These are phyloP conservation scores for Glaciozyma martinii DNA, from an alignment of 768 basidiomycete genomes.

Conservation along the genomic window DNA sequence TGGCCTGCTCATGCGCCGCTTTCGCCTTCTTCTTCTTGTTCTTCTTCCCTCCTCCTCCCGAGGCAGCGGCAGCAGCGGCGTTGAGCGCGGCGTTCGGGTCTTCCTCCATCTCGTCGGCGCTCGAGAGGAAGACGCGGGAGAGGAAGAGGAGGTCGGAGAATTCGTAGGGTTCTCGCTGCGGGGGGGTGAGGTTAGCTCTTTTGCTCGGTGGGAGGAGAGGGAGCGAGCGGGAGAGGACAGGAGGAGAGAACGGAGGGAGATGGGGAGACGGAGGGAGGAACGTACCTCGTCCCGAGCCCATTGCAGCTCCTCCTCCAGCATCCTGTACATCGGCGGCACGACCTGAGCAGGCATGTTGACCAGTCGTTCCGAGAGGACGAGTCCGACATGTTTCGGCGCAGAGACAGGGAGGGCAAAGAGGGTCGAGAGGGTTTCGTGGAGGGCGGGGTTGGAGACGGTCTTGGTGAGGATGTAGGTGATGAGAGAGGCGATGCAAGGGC, in stretches of 20 bases:
- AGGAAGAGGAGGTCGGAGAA: constrained; percentile 37
- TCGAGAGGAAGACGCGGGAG: constrained; percentile 34
- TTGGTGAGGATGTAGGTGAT: constrained; percentile 59
- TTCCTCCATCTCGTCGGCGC: constrained; percentile 51
- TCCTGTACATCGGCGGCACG: constrained; percentile 81
- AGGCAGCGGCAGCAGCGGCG: constrained; percentile 36
- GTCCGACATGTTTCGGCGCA: constrained; percentile 49
- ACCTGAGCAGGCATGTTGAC: constrained; percentile 95
- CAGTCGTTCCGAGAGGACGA: constrained; percentile 77
- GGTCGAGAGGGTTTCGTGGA: constrained; percentile 48
- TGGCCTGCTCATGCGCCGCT: constrained; percentile 37
- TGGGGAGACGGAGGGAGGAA: neutral
- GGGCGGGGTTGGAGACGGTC: constrained; percentile 47
- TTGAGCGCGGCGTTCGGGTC: constrained; percentile 55
- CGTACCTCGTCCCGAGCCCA: constrained; percentile 58
- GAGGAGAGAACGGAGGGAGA: neutral
- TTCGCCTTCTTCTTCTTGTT: constrained; percentile 42
- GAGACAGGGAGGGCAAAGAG: constrained; percentile 28
- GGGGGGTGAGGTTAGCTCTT: neutral
- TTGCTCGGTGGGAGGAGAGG: neutral
- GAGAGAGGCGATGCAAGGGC: constrained; percentile 62
- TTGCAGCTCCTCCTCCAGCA: constrained; percentile 75
- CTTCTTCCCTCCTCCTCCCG: constrained; percentile 24
- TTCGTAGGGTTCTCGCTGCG: constrained; percentile 30
- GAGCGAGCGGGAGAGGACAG: neutral